These are phyloP conservation scores for Kazachstania psychrophila DNA, from an alignment of 805 yeast species.

Conservation along the genomic window DNA sequence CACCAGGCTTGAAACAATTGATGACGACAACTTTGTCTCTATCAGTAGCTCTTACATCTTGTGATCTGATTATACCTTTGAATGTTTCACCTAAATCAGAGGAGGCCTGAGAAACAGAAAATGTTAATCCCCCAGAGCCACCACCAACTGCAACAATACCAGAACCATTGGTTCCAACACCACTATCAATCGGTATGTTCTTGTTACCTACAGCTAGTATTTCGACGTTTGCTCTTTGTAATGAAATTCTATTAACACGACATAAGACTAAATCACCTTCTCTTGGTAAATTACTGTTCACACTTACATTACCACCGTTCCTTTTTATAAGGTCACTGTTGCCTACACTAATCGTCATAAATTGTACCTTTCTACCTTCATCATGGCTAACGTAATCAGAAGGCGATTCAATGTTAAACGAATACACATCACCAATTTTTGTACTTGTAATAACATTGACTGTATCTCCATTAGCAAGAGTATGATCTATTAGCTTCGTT, in stretches of 20 bases:
- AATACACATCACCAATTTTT: slow-evolving; percentile 47
- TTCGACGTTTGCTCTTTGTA: slow-evolving; percentile 69
- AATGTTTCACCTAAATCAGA: slow-evolving; percentile 79
- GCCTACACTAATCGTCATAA: slow-evolving; percentile 5
- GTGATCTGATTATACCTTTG: slow-evolving; percentile 75
- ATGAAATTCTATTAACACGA: slow-evolving; percentile 55
- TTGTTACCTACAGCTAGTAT: slow-evolving; percentile 61
- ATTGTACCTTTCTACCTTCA: slow-evolving; percentile 9
- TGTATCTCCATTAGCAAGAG: slow-evolving; percentile 27
- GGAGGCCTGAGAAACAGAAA: slow-evolving; percentile 39
- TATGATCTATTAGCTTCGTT: slow-evolving; percentile 40
- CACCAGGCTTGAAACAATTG: slow-evolving; percentile 84
- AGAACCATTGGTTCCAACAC: slow-evolving; percentile 51
- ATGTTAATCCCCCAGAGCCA: slow-evolving; percentile 44
- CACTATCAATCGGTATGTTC: slow-evolving; percentile 49
- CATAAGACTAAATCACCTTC: slow-evolving; percentile 80
- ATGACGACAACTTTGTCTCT: slow-evolving; percentile 75
- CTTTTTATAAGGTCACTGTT: background rate
- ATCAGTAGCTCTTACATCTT: slow-evolving; percentile 86
- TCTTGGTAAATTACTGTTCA: slow-evolving; percentile 39
- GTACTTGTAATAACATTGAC: slow-evolving; percentile 48
- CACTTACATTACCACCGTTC: background rate
- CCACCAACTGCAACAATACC: slow-evolving; percentile 39
- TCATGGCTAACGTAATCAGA: slow-evolving; percentile 7
- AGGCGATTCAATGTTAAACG: slow-evolving; percentile 19